phyloP scores from a whole-genome alignment of 2,329 filamentous ascomycete species.

The Alternaria conjuncta region DNA sequence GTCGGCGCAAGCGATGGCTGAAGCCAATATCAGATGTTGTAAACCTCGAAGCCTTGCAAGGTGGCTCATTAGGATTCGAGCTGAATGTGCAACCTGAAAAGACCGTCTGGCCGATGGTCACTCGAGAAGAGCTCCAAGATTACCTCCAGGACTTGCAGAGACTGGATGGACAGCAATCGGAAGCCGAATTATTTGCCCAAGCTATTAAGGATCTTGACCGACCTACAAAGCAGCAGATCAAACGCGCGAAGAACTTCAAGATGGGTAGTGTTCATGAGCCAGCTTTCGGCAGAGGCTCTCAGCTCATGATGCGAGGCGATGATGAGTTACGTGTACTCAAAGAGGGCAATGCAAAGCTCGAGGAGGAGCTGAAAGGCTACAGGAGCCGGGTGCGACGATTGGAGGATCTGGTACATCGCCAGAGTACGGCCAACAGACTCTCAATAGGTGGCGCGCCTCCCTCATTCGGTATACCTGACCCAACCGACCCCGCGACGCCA shows the following conservation, averaged over 20 bases:
- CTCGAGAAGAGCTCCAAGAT: constrained; percentile 75
- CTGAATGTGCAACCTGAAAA: constrained; percentile 84
- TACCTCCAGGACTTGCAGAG: constrained; percentile 72
- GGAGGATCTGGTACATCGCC: constrained; percentile 89
- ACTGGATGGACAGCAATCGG: constrained; percentile 68
- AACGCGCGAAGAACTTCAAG: constrained; percentile 91
- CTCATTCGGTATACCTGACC: constrained; percentile 41
- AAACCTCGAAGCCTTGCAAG: constrained; percentile 69
- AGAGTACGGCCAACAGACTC: constrained; percentile 65
- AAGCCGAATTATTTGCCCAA: constrained; percentile 75
- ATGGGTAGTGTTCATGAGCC: constrained; percentile 94
- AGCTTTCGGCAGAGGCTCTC: constrained; percentile 81
- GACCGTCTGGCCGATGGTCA: constrained; percentile 78
- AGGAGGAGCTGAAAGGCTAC: constrained; percentile 75
- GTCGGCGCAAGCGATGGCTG: constrained; percentile 87
- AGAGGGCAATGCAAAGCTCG: constrained; percentile 63
- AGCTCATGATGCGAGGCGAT: constrained; percentile 80
- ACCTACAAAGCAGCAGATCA: constrained; percentile 85
- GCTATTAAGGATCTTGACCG: constrained; percentile 79
- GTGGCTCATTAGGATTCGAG: constrained; percentile 77
- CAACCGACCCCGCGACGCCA: constrained; percentile 46
- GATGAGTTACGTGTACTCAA: constrained; percentile 71
- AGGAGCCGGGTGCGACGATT: constrained; percentile 91
- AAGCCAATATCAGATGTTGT: constrained; percentile 81
- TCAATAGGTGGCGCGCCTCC: constrained; percentile 57